Conservation (phyloP, 2,329 filamentous ascomycete species). For the Tolypocladium paradoxum region DNA sequence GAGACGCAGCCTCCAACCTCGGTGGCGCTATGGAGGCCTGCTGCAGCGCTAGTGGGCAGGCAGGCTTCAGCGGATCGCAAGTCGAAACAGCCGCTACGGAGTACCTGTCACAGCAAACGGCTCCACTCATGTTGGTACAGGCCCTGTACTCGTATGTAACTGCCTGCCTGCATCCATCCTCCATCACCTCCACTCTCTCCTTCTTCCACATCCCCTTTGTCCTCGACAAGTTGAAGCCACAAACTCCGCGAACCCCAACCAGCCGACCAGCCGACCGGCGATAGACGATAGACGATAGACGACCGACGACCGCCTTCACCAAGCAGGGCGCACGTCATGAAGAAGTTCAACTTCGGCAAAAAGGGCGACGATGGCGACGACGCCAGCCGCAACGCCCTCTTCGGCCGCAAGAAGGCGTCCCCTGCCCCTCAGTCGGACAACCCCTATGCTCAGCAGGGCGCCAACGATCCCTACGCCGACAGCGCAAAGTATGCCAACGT, state of each 20-base stretch:
- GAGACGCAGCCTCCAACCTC: too few species aligned
- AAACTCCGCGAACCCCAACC: neutral
- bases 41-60: neutral
- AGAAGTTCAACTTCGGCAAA: conserved; percentile 49
- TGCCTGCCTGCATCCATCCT: neutral
- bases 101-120: neutral
- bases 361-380: conserved; percentile 41
- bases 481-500: conserved; percentile 33
- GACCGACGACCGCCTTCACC: neutral
- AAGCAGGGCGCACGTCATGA: conserved; percentile 29
- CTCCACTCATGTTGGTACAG: neutral
- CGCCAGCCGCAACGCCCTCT: conserved; percentile 37
- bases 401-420: conserved; percentile 42
- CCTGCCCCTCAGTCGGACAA: conserved; percentile 36
- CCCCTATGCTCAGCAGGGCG: conserved; percentile 45
- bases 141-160: neutral
- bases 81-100: neutral
- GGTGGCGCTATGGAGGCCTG: neutral
- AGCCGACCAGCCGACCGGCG: too few species aligned
- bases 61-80: neutral
- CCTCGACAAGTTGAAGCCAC: neutral
- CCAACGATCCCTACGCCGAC: conserved; percentile 43
- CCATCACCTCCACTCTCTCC: neutral
- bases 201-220: neutral
- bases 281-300: too few species aligned